These are phyloP conservation scores for Kazachstania viticola DNA, from an alignment of 805 yeast species.

Conservation along the genomic window DNA sequence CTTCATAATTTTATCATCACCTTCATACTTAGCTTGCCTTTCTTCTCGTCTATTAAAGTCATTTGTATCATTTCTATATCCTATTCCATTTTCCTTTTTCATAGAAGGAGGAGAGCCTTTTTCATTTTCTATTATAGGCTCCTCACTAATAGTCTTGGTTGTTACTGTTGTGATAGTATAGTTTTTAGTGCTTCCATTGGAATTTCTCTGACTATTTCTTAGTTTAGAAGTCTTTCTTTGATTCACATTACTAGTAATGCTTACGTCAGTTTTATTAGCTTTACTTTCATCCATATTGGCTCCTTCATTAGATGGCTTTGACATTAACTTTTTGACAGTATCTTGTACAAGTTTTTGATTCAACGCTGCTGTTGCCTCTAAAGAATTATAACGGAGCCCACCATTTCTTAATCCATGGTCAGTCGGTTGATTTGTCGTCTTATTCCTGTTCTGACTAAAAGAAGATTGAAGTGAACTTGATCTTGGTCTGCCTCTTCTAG, in stretches of 20 bases:
- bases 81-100: neutral
- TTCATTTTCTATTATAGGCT: neutral
- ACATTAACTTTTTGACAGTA: slow-evolving; percentile 9
- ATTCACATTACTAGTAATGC: neutral
- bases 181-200: neutral
- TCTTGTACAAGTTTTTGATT: slow-evolving; percentile 22
- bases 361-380: slow-evolving; percentile 18
- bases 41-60: neutral
- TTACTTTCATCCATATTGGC: neutral
- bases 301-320: neutral
- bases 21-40: no score
- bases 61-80: neutral
- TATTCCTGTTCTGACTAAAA: slow-evolving; percentile 1
- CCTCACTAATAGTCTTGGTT: neutral
- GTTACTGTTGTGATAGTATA: neutral
- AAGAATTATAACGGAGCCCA: slow-evolving; percentile 21
- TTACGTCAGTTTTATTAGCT: neutral
- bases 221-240: neutral
- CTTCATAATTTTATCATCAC: neutral
- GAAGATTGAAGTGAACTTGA: slow-evolving; percentile 26
- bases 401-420: slow-evolving; percentile 1
- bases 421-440: neutral
- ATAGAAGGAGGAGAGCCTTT: neutral
- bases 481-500: slow-evolving; percentile 15
- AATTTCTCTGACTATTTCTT: neutral